Evolutionary conservation across 2,329 filamentous ascomycete species (phyloP).

Genomic region (Ceratocystis colombiana): DNA sequence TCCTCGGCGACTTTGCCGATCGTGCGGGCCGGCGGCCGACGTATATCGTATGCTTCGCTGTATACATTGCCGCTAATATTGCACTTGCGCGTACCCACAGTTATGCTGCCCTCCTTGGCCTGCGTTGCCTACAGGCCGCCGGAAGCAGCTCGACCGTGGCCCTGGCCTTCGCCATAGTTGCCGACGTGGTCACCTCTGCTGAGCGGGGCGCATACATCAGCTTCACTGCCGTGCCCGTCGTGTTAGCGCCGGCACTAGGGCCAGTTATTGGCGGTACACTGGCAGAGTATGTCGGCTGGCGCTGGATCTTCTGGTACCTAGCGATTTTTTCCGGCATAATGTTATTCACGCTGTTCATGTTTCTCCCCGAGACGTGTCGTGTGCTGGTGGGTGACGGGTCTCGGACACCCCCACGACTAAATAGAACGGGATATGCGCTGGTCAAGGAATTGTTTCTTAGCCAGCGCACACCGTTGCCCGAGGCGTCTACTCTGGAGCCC

Average conservation of each 20-base stretch:
- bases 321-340: constrained; percentile 38
- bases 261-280: constrained; percentile 52
- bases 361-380: constrained; percentile 47
- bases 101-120: constrained; percentile 42
- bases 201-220: constrained; percentile 53
- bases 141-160: constrained; percentile 52
- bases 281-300: constrained; percentile 48
- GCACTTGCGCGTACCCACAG: constrained; percentile 42
- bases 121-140: constrained; percentile 48
- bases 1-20: no score
- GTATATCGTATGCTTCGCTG: no score
- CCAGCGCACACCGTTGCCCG: not conserved
- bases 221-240: constrained; percentile 39
- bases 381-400: constrained; percentile 45
- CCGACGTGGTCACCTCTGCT: constrained; percentile 51
- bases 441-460: constrained; percentile 26
- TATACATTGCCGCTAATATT: constrained; percentile 38
- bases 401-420: constrained; percentile 34
- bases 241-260: constrained; percentile 42
- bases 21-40: no score
- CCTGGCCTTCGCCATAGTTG: constrained; percentile 48
- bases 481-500: not conserved
- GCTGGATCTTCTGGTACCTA: constrained; percentile 53
- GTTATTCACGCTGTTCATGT: constrained; percentile 37
- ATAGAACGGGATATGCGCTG: constrained; percentile 32